Conservation (phyloP, 1,284 basidiomycete species). For the Exsudoporus floridanus region DNA sequence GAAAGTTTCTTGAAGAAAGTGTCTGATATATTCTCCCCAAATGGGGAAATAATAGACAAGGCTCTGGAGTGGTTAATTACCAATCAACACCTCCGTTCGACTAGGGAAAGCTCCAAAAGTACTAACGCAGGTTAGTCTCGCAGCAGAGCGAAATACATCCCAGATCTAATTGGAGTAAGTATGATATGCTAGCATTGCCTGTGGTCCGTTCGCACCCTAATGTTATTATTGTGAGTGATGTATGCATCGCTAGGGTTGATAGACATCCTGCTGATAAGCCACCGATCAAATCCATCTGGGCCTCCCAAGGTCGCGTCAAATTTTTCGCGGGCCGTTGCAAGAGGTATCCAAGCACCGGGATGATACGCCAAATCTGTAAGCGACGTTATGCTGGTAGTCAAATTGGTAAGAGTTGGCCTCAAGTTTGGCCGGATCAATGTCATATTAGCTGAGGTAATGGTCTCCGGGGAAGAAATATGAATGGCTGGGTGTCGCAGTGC, state of each 20-base stretch:
- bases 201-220: conserved; percentile 45
- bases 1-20: conserved; percentile 62
- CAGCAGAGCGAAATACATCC: conserved; percentile 62
- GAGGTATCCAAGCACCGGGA: conserved; percentile 51
- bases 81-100: conserved; percentile 1
- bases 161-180: conserved; percentile 53
- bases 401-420: conserved; percentile 39
- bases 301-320: conserved; percentile 57
- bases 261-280: conserved; percentile 56
- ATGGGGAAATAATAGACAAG: conserved; percentile 29
- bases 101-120: not conserved
- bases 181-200: not conserved
- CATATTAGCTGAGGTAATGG: conserved; percentile 28
- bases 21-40: conserved; percentile 35
- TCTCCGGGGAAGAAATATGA: conserved; percentile 49
- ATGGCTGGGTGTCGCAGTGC: conserved; percentile 57
- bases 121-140: conserved; percentile 48
- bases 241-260: conserved; percentile 72
- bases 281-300: conserved; percentile 62
- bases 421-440: conserved; percentile 52
- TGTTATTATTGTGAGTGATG: conserved; percentile 63
- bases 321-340: conserved; percentile 50
- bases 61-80: conserved; percentile 6
- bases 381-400: conserved; percentile 36
- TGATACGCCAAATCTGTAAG: conserved; percentile 48